phyloP scores from a whole-genome alignment of 2,329 filamentous ascomycete genomes.

The Penicillium vulpinum region DNA sequence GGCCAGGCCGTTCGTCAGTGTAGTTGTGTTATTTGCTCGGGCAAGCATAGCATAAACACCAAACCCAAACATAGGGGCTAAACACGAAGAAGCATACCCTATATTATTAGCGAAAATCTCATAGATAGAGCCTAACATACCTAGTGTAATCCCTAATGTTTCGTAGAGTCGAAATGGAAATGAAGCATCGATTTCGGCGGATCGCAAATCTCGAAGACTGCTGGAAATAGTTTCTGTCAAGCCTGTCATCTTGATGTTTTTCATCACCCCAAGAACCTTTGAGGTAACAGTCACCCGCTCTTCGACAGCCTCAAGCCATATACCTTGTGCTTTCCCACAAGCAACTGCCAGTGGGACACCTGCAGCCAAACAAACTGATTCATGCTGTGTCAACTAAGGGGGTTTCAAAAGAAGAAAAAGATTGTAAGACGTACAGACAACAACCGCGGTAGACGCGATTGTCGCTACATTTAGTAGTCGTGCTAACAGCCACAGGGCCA shows the following conservation, averaged over 20 bases:
- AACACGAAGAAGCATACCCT: conserved; percentile 20
- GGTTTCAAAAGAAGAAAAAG: background rate
- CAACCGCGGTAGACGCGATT: conserved; percentile 13
- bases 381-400: background rate
- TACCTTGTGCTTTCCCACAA: conserved; percentile 17
- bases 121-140: background rate
- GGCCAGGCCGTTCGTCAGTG: conserved; percentile 17
- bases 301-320: conserved; percentile 21
- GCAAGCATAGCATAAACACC: conserved; percentile 17
- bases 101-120: background rate
- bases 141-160: conserved; percentile 15
- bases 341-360: conserved; percentile 17
- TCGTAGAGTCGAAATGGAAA: conserved; percentile 14
- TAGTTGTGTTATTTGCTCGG: conserved; percentile 6
- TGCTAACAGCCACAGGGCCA: conserved; percentile 17
- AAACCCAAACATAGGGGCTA: conserved; percentile 20
- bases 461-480: conserved; percentile 16
- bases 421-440: conserved; percentile 7
- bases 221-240: conserved; percentile 14
- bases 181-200: conserved; percentile 16
- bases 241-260: conserved; percentile 24
- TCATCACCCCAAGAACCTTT: conserved; percentile 23
- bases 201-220: conserved; percentile 15
- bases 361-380: conserved; percentile 16
- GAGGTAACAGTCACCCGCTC: conserved; percentile 22